These are phyloP conservation scores for Colletotrichum sp. DNA, from an alignment of 2,329 filamentous ascomycete genomes.

Conservation along the genomic window DNA sequence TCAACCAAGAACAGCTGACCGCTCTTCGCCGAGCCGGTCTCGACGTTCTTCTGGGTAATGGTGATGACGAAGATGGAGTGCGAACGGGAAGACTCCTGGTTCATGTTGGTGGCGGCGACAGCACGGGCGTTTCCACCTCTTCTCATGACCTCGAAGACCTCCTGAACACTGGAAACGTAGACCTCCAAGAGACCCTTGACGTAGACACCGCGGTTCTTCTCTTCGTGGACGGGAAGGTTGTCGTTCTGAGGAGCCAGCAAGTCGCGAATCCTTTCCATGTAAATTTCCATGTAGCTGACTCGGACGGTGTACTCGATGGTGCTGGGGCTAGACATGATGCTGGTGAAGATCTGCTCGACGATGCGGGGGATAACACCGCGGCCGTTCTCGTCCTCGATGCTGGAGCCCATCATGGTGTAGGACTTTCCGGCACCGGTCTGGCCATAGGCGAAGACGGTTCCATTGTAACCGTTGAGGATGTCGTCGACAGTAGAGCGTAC, in stretches of 20 bases:
- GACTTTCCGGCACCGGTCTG: constrained; percentile 99
- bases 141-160: constrained; percentile 97
- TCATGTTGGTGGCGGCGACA: constrained; percentile 99
- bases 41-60: constrained; percentile 96
- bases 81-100: constrained; percentile 95
- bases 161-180: constrained; percentile 92
- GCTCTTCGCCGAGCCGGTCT: constrained; percentile 94
- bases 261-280: constrained; percentile 98
- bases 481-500: constrained; percentile 96
- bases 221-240: constrained; percentile 96
- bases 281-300: constrained; percentile 99
- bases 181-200: constrained; percentile 95
- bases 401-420: constrained; percentile 97
- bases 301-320: constrained; percentile 99
- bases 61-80: constrained; percentile 99
- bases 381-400: constrained; percentile 87
- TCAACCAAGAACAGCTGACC: constrained; percentile 97
- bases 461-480: constrained; percentile 98
- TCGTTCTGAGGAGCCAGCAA: constrained; percentile 91
- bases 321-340: constrained; percentile 87
- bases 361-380: constrained; percentile 97
- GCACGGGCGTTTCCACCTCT: constrained; percentile 87
- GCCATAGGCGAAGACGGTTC: constrained; percentile 97
- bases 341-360: constrained; percentile 95
- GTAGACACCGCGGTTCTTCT: constrained; percentile 94